Evolutionary conservation across 129 eudicot species (phyloP).

Genomic region (Tagetes erecta): DNA sequence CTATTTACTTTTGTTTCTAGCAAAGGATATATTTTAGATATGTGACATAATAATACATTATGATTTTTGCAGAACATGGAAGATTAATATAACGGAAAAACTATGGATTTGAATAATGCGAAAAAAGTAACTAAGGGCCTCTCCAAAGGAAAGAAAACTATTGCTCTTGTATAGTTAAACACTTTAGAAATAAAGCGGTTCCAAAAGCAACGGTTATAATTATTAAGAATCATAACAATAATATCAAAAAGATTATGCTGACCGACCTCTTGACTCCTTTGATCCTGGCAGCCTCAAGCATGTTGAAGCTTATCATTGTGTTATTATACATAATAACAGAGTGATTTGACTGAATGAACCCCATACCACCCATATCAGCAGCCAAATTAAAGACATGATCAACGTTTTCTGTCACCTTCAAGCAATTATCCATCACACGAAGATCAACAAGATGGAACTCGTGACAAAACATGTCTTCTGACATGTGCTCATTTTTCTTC

Average conservation of each 20-base stretch:
- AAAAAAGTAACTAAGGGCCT: not conserved
- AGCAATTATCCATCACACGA: slow-evolving; percentile 96
- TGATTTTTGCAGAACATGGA: not conserved
- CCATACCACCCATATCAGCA: slow-evolving; percentile 99
- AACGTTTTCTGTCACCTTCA: slow-evolving; percentile 85
- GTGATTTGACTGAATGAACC: slow-evolving; percentile 98
- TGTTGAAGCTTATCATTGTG: slow-evolving; percentile 98
- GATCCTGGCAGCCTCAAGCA: slow-evolving; percentile 95
- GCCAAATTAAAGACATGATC: slow-evolving; percentile 98
- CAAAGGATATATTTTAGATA: slow-evolving; percentile 3
- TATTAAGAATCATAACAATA: not conserved
- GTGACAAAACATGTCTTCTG: slow-evolving; percentile 95
- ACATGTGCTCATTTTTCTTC: slow-evolving; percentile 99
- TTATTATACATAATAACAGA: slow-evolving; percentile 96
- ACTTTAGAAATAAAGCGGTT: not conserved
- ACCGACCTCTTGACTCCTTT: slow-evolving; percentile 82
- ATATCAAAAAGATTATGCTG: slow-evolving; percentile 8
- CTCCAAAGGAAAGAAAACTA: not conserved
- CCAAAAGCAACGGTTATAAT: not conserved
- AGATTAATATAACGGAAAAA: not conserved
- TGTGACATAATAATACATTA: slow-evolving; percentile 12
- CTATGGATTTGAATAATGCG: not conserved
- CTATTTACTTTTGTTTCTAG: not conserved
- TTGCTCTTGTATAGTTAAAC: not conserved
- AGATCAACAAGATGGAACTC: slow-evolving; percentile 97